Evolutionary conservation across 371 early-diverging fungal genomes (phyloP).

Genomic region (Conidiobolus incongruus): DNA sequence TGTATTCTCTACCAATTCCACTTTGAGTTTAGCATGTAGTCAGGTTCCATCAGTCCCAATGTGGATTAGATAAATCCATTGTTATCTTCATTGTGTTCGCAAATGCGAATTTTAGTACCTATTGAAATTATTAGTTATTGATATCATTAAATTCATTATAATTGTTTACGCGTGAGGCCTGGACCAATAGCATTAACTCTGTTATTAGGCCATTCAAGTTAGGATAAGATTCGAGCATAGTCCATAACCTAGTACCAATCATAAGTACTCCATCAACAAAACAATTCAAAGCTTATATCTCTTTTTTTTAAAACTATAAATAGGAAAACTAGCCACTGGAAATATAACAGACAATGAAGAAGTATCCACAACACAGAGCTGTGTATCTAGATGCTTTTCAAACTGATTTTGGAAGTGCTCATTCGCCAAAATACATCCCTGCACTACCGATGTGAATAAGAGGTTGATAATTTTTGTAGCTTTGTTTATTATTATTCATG

Average conservation of each 20-base stretch:
- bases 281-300: background rate
- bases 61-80: no score
- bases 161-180: background rate
- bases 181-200: background rate
- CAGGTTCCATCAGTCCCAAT: no score
- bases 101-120: no score
- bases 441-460: no score
- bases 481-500: no score
- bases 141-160: no score
- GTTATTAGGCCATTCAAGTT: background rate
- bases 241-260: background rate
- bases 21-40: no score
- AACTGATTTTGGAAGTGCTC: background rate
- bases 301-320: background rate
- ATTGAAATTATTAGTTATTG: no score
- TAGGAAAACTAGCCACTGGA: background rate
- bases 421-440: background rate
- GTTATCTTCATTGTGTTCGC: no score
- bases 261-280: no score
- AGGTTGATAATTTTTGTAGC: no score
- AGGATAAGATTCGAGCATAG: background rate
- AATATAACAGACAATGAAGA: background rate
- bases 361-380: background rate
- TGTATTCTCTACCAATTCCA: no score
- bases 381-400: background rate